Conservation (phyloP, 2,329 filamentous ascomycete genomes). For the Geosmithia morbida region DNA sequence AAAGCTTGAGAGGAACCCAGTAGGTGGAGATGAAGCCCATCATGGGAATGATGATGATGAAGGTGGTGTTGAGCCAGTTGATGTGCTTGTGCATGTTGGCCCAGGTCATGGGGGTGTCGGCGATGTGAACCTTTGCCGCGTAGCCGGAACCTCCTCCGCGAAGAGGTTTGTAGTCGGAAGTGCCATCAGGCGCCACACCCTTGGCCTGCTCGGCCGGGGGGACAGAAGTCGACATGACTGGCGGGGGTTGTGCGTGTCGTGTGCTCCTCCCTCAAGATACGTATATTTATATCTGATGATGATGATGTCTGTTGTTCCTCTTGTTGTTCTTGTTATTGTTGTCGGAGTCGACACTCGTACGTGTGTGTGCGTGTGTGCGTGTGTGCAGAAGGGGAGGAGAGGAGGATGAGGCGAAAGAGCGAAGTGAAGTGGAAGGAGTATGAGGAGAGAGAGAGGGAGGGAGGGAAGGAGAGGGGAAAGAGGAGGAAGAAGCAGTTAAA, state of each 20-base stretch:
- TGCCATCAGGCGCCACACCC: conserved; percentile 27
- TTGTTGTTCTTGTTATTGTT: too few relatives aligned
- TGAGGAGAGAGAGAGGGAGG: background rate
- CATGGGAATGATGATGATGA: conserved; percentile 68
- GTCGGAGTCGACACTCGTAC: too few relatives aligned
- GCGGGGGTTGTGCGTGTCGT: background rate
- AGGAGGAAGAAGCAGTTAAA: background rate
- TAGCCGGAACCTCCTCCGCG: conserved; percentile 29
- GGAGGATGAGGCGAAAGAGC: background rate
- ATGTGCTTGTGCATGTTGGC: conserved; percentile 85
- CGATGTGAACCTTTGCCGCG: conserved; percentile 67
- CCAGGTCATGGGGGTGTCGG: conserved; percentile 65
- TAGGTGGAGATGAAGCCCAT: conserved; percentile 59
- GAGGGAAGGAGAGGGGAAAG: background rate
- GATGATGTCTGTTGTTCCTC: background rate
- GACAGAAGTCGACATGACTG: conserved; percentile 21
- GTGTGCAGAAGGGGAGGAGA: background rate
- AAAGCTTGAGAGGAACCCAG: conserved; percentile 60
- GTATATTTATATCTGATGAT: too few relatives aligned
- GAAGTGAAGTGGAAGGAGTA: background rate
- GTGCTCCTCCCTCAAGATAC: too few relatives aligned
- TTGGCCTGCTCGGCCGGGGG: conserved; percentile 24
- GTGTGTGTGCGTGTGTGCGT: too few relatives aligned
- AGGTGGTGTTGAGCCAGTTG: conserved; percentile 79
- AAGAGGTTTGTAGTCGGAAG: conserved; percentile 38